Conservation (phyloP, 2,329 filamentous ascomycete genomes). For the Talaromyces rugulosus region DNA sequence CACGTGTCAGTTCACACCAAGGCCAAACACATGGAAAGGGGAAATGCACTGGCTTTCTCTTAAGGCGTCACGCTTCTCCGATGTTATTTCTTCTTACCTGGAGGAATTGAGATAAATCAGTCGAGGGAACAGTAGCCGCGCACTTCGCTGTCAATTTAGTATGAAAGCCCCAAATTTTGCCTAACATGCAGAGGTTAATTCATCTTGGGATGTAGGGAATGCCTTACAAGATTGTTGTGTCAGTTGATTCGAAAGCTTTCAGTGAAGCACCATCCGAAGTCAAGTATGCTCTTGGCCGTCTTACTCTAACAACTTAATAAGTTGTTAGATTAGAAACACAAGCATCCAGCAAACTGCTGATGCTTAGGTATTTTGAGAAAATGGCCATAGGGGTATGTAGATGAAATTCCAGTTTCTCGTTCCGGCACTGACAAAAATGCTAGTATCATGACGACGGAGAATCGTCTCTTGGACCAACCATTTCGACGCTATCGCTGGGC, state of each 20-base stretch:
- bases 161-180: slow-evolving; percentile 12
- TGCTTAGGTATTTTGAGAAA: slow-evolving; percentile 52
- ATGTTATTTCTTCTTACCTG: too few species aligned
- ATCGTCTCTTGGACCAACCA: slow-evolving; percentile 50
- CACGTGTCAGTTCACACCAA: too few species aligned
- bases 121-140: slow-evolving; percentile 35
- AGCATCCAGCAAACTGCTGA: slow-evolving; percentile 54
- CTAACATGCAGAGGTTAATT: slow-evolving; percentile 6
- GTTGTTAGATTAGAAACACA: slow-evolving; percentile 30
- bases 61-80: too few species aligned
- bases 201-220: slow-evolving; percentile 41
- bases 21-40: too few species aligned
- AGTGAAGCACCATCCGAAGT: slow-evolving; percentile 39
- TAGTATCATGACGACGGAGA: slow-evolving; percentile 60
- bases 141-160: slow-evolving; percentile 50
- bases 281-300: slow-evolving; percentile 42
- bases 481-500: slow-evolving; percentile 54
- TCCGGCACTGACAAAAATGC: slow-evolving; percentile 1
- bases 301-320: slow-evolving; percentile 51
- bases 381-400: slow-evolving; percentile 50
- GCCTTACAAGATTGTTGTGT: slow-evolving; percentile 58
- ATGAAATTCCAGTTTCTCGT: background rate
- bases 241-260: slow-evolving; percentile 43
- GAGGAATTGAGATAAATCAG: slow-evolving; percentile 16
- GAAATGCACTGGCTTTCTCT: too few species aligned